Evolutionary conservation across 148 eudicot genomes (phyloP).

Genomic region (Rhododendron mucronatum): DNA sequence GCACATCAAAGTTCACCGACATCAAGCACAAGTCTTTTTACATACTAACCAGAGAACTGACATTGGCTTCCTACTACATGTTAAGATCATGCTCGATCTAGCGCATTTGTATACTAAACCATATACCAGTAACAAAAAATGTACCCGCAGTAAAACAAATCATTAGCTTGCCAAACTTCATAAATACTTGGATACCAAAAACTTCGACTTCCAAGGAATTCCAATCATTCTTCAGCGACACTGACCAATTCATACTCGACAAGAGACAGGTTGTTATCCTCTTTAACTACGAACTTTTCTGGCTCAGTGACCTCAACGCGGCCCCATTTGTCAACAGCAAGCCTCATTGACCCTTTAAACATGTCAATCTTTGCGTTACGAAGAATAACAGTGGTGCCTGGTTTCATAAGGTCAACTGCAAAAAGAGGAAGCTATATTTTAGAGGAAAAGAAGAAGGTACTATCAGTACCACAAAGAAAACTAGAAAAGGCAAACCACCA

Average conservation of each 20-base stretch:
- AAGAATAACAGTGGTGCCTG: conserved; percentile 26
- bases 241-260: conserved; percentile 32
- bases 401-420: conserved; percentile 34
- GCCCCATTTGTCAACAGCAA: conserved; percentile 37
- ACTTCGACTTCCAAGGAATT: neutral
- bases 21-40: conserved; percentile 13
- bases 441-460: neutral
- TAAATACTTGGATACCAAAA: conserved; percentile 3
- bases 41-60: conserved; percentile 5
- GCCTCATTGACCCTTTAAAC: conserved; percentile 37
- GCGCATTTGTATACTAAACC: conserved; percentile 19
- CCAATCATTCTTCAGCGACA: conserved; percentile 26
- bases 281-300: conserved; percentile 27
- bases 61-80: neutral
- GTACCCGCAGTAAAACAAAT: neutral
- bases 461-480: neutral
- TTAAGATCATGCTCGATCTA: neutral
- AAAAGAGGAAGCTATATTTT: neutral
- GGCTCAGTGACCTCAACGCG: conserved; percentile 33
- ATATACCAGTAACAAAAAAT: conserved; percentile 2
- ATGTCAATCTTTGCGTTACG: conserved; percentile 36
- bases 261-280: conserved; percentile 33
- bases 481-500: neutral
- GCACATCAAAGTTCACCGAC: conserved; percentile 5
- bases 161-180: conserved; percentile 8